Evolutionary conservation across 2,329 filamentous ascomycete species (phyloP), one percentile per base, ranked within the genome.

Genomic region (Basipetospora chlamydospora): DNA sequence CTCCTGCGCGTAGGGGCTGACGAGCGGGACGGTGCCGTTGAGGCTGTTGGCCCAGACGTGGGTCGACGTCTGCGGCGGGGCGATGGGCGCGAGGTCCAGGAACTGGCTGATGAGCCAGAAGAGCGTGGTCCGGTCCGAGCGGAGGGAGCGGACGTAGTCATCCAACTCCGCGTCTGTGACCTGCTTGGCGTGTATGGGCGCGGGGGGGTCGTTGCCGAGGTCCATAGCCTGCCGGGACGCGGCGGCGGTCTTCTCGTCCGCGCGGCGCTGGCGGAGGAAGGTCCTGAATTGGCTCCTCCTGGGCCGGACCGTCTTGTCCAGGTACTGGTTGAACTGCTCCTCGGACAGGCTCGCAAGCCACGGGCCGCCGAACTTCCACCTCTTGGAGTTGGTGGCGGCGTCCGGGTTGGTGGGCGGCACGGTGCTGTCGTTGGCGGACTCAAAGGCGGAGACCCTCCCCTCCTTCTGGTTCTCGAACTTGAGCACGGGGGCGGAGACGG

Each of bases 331-430:
- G 48, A 81, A 79, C 11, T 73, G 63, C 13, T 73, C 73, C 42
- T 75, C 63, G 4, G 62, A 66, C 60, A 77, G 65, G 29, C 70
- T 69, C 23, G 73, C 73, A 23, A 80, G 60, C 74, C 74, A 80
- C 3, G 77, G 77, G 1, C 77, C 77, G 18, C 58, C 56, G 44
- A 78, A 80, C 50, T 74, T 79, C 77, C 77, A 81, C 43, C 75
- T 64, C 45, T 60, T 61, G 42, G 66, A 63, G 33, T 59, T 55
- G 25, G 51, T 46, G 28, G 57, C 48, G 20, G 46, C 17, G 15
- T 36, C 44, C 18, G 49, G 49, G 31, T 57, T 45, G 12, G 49
- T 41, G 28, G 51, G 47, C 18, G 63, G 45, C 20, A 57, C 54
- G 28, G 70, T 77, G 33, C 66, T 56, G 44, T 79, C 74, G 46